These are phyloP conservation scores for Psidium guajava DNA, from an alignment of 345 rosid genomes.

Conservation along the genomic window DNA sequence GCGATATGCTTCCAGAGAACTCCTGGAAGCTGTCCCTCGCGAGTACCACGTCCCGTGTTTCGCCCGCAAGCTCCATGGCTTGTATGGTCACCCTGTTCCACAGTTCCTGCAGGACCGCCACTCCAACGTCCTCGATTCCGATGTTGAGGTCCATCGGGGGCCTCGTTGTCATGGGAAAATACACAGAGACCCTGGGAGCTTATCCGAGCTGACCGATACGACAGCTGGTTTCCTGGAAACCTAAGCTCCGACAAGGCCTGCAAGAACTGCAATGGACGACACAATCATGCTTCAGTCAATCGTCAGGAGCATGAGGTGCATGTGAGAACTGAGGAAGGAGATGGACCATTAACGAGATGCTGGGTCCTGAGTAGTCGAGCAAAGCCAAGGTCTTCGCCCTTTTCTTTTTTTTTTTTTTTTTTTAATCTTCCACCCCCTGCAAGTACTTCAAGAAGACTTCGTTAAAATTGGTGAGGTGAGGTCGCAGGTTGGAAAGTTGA, in stretches of 20 bases:
- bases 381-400: not conserved
- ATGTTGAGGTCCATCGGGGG: conserved; percentile 5
- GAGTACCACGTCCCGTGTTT: conserved; percentile 24
- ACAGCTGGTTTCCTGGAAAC: not conserved
- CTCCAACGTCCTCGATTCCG: conserved; percentile 20
- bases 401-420: not conserved
- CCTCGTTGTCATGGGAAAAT: not conserved
- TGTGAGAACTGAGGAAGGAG: not conserved
- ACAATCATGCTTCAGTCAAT: not conserved
- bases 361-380: not conserved
- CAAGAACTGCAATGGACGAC: not conserved
- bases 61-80: conserved; percentile 12
- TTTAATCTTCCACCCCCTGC: not conserved
- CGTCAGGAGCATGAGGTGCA: not conserved
- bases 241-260: not conserved
- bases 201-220: not conserved
- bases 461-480: not conserved
- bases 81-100: conserved; percentile 26
- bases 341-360: not conserved
- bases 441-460: not conserved
- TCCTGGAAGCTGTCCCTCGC: conserved; percentile 22
- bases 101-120: conserved; percentile 23
- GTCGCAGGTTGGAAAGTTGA: not conserved
- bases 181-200: not conserved
- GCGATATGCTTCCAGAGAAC: conserved; percentile 20